Evolutionary conservation across 257 asterid genomes (phyloP), one percentile per base, ranked within the genome.

Genomic region (Solanum chilense): DNA sequence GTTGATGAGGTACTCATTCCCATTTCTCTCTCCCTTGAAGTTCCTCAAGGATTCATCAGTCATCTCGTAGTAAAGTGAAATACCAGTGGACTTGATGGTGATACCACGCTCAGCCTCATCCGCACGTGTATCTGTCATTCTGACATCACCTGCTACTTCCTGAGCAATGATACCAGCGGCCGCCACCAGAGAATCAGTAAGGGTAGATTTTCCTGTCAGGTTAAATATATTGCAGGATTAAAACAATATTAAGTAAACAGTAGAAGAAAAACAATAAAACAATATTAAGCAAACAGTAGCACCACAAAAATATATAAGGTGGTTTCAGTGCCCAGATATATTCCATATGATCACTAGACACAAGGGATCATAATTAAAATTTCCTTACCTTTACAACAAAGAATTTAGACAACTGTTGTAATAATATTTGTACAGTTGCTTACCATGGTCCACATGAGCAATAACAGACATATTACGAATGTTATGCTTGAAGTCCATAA

Each of bases 21-120:
- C 93, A 3, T 42, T n/a, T 31, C 93, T 60, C 58, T 88, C 89
- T 37, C 93, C 93, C 44, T 68, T 91, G 89, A 5, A 90, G 75
- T 42, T 81, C 90, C 82, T 82, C 74, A 91, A 88, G 16, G 90
- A 86, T 7, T 81, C 92, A 68, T 87, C 91, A 31, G 85, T 7
- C 92, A 91, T 91, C 88, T 89, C 92, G 39, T 91, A 91, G 87
- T 89, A 91, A 35, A 91, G 90, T 47, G 92, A 91, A 68, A 90
- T 90, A 35, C 93, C 93, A 73, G 93, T 91, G 68, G 93, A 91
- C 87, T 91, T 91, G 87, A 89, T 91, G 64, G 92, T 90, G 62
- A 91, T 91, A 56, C 93, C 93, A 82, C 93, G 92, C 82, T 91
- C 93, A 33, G 93, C 93, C 78, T 91, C 93, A 88, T 91, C 93